phyloP scores from a whole-genome alignment of 768 basidiomycete genomes.

The Agaricus sinodeliciosus region DNA sequence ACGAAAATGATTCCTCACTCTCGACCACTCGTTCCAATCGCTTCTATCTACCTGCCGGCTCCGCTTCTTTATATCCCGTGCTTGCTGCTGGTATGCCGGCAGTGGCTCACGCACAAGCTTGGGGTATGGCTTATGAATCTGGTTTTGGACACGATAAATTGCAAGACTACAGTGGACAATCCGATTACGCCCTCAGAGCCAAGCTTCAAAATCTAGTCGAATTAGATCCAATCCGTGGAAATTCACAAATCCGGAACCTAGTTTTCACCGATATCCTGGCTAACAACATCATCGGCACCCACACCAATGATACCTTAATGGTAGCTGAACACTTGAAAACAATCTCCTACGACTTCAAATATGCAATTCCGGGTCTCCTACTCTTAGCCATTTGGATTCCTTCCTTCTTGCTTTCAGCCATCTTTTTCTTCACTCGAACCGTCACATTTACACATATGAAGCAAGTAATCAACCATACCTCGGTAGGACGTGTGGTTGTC shows the following conservation, averaged over 20 bases:
- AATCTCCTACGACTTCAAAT: neutral
- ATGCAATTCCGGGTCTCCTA: constrained; percentile 1
- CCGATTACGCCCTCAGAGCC: neutral
- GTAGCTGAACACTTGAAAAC: neutral
- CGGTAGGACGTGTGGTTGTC: neutral
- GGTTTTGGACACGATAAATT: too few species aligned
- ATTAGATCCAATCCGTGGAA: neutral
- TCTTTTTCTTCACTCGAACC: neutral
- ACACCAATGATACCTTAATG: neutral
- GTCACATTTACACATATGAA: neutral
- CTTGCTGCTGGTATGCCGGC: neutral
- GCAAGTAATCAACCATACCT: neutral
- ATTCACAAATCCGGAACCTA: neutral
- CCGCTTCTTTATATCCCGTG: neutral
- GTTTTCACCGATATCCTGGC: constrained; percentile 3
- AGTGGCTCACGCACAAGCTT: neutral
- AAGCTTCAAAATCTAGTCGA: neutral
- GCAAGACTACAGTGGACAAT: neutral
- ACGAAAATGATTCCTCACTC: neutral
- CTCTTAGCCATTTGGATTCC: constrained; percentile 1
- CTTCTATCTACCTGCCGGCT: neutral
- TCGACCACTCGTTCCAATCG: neutral
- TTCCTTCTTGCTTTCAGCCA: neutral
- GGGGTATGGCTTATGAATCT: neutral
- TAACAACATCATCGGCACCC: neutral